Percentiles rank a stretch among this genome's conserved stretches.
Conservation (phyloP, 23 red algal species). For the Gracilaria domingensis region DNA sequence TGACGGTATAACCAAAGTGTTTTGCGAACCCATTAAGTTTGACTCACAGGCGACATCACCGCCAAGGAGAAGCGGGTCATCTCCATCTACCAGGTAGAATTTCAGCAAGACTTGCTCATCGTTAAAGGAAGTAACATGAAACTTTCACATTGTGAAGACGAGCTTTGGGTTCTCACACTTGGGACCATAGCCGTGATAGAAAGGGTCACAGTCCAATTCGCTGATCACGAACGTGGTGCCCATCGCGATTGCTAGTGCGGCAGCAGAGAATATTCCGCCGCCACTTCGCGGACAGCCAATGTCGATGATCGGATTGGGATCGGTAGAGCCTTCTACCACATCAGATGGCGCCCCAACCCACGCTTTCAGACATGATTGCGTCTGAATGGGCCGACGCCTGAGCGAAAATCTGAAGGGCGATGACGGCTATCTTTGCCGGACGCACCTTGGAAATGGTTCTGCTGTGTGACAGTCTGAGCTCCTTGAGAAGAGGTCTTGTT, state of each 20-base stretch:
- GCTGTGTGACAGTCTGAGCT: too few relatives aligned
- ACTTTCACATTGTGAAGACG: not conserved
- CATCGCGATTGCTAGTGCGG: conserved; percentile 16
- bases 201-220: conserved; percentile 35
- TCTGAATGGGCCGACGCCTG: not conserved
- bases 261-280: not conserved
- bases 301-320: conserved; percentile 49
- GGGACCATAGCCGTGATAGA: conserved; percentile 22
- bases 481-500: not conserved
- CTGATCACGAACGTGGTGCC: not conserved
- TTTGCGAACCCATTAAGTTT: not conserved
- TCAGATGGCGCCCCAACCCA: conserved; percentile 18
- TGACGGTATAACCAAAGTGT: not conserved
- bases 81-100: conserved; percentile 26
- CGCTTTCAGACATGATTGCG: not conserved
- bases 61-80: conserved; percentile 1
- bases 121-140: not conserved
- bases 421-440: not conserved
- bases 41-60: not conserved
- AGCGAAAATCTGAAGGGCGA: not conserved
- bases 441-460: not conserved
- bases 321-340: not conserved
- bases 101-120: not conserved
- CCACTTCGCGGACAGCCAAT: conserved; percentile 22
- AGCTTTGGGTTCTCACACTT: conserved; percentile 32